A percentile compares a stretch with the other conserved stretches of the same genome.
Conservation (phyloP, 2,329 filamentous ascomycete genomes). For the Fusarium succisae region DNA sequence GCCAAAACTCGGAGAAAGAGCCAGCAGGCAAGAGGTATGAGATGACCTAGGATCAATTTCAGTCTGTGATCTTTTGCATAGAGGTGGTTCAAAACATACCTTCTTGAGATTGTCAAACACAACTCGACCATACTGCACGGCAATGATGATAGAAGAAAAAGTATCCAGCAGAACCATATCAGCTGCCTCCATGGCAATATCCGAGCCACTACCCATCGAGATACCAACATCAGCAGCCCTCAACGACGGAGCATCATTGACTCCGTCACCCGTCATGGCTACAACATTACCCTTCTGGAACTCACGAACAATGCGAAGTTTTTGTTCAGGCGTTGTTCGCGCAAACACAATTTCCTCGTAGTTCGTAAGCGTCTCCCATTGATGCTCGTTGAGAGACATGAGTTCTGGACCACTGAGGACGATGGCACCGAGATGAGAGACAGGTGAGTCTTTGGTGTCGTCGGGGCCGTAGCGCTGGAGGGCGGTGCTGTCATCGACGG, state of each 20-base stretch:
- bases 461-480: constrained; percentile 51
- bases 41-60: not conserved
- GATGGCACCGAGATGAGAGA: constrained; percentile 56
- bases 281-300: constrained; percentile 75
- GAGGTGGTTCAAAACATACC: constrained; percentile 10
- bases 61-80: fast-evolving
- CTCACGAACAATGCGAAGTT: constrained; percentile 80
- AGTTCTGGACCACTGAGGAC: constrained; percentile 74
- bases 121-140: constrained; percentile 75
- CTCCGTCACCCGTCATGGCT: constrained; percentile 87
- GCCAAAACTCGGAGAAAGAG: constrained; percentile 80
- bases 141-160: constrained; percentile 77
- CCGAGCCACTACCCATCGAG: constrained; percentile 81
- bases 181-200: constrained; percentile 83
- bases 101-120: constrained; percentile 87
- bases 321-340: constrained; percentile 80
- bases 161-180: constrained; percentile 84
- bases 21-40: constrained; percentile 78
- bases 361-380: constrained; percentile 72
- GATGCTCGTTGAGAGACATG: constrained; percentile 69
- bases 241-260: constrained; percentile 86
- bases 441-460: not conserved
- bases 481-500: constrained; percentile 63
- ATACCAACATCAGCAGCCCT: constrained; percentile 85
- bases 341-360: constrained; percentile 81